A percentile compares a stretch with the other conserved stretches of the same genome.
These are phyloP conservation scores for Pyrus pyrifolia DNA, from an alignment of 306 rosid genomes.

Conservation along the genomic window DNA sequence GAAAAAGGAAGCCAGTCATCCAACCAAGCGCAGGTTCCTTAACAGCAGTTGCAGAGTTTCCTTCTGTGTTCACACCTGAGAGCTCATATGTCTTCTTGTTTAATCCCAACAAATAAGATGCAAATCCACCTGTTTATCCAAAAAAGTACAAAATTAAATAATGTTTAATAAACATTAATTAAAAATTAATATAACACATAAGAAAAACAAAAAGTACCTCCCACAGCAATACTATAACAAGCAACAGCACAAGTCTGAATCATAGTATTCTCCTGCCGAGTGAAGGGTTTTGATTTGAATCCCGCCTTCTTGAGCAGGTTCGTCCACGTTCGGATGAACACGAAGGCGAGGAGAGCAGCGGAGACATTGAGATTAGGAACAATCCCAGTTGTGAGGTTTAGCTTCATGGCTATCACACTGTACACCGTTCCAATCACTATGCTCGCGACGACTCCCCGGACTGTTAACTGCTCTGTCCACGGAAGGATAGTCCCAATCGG, in stretches of 20 bases:
- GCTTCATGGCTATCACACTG: slow-evolving; percentile 81
- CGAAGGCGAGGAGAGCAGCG: slow-evolving; percentile 79
- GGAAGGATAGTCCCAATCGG: slow-evolving; percentile 15
- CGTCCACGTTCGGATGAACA: slow-evolving; percentile 66
- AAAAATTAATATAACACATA: not conserved
- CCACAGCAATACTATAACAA: slow-evolving; percentile 75
- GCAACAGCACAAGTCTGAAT: slow-evolving; percentile 90
- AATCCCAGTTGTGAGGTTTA: slow-evolving; percentile 82
- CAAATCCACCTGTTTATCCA: slow-evolving; percentile 67
- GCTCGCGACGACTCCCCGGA: slow-evolving; percentile 73
- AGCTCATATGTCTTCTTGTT: slow-evolving; percentile 72
- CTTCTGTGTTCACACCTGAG: slow-evolving; percentile 60
- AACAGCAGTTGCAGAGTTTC: slow-evolving; percentile 40
- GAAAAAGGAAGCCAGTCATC: slow-evolving; percentile 74
- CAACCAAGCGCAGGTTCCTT: slow-evolving; percentile 89
- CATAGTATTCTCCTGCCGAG: slow-evolving; percentile 88
- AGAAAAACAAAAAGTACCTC: slow-evolving; percentile 40
- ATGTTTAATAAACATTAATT: not conserved
- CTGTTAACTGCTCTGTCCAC: slow-evolving; percentile 72
- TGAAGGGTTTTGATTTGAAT: slow-evolving; percentile 62
- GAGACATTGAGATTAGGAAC: slow-evolving; percentile 82
- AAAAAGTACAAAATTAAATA: not conserved
- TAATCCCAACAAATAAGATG: slow-evolving; percentile 74
- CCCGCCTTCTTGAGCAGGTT: slow-evolving; percentile 53
- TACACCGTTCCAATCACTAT: slow-evolving; percentile 54